phyloP scores from a whole-genome alignment of 345 rosid species.

The Acer yangbiense region DNA sequence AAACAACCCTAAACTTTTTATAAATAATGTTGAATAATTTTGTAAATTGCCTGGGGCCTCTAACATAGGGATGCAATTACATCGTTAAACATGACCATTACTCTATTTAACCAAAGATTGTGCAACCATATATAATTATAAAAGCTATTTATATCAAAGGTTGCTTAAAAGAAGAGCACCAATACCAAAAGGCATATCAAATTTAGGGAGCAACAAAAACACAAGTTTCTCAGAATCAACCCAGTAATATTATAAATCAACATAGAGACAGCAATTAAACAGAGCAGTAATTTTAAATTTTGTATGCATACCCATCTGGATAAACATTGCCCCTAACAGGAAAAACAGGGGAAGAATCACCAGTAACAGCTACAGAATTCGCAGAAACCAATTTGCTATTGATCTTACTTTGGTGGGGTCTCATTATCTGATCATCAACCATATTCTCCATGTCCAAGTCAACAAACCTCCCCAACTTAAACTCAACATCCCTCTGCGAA shows the following conservation, averaged over 20 bases:
- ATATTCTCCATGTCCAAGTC: constrained; percentile 33
- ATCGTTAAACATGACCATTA: too few species aligned
- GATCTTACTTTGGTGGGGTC: constrained; percentile 23
- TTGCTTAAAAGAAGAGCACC: neutral
- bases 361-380: constrained; percentile 30
- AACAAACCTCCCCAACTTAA: constrained; percentile 51
- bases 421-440: constrained; percentile 33
- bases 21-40: too few species aligned
- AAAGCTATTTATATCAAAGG: neutral
- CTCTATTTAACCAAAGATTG: too few species aligned
- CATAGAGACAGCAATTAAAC: constrained; percentile 6
- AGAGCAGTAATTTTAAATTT: constrained; percentile 12
- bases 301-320: constrained; percentile 76
- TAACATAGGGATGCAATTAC: too few species aligned
- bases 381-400: constrained; percentile 35
- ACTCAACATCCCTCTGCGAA: constrained; percentile 44
- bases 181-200: neutral
- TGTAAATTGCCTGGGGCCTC: too few species aligned
- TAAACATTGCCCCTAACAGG: constrained; percentile 78
- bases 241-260: neutral
- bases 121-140: neutral
- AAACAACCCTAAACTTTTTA: too few species aligned
- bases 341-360: constrained; percentile 59
- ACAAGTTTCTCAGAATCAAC: neutral
- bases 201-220: neutral